These are phyloP conservation scores for Mortierella sp. DNA, from an alignment of 371 early-diverging fungal species.

Conservation along the genomic window DNA sequence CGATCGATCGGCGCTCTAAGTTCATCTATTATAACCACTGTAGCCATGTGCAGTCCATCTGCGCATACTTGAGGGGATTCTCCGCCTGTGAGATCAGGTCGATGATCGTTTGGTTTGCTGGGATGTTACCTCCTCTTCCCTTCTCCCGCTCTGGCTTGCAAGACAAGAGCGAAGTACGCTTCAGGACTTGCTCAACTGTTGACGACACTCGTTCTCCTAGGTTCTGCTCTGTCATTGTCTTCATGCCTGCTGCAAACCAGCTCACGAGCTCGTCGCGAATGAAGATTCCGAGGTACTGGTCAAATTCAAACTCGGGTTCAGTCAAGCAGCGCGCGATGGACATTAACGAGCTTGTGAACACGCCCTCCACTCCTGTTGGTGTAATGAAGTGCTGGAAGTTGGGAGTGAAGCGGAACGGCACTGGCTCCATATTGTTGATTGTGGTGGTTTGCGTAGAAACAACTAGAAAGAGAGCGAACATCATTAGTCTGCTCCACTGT, in stretches of 20 bases:
- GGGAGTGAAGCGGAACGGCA: slow-evolving; percentile 98
- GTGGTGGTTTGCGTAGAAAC: slow-evolving; percentile 49
- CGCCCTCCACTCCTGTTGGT: slow-evolving; percentile 92
- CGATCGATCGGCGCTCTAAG: no score
- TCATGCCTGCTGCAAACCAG: slow-evolving; percentile 74
- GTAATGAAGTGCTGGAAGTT: slow-evolving; percentile 95
- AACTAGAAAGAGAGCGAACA: slow-evolving; percentile 16
- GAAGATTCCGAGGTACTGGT: slow-evolving; percentile 86
- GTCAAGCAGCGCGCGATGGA: slow-evolving; percentile 82
- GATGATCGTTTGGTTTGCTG: slow-evolving; percentile 82
- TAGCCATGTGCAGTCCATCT: slow-evolving; percentile 91
- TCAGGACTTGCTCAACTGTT: slow-evolving; percentile 77
- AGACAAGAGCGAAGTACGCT: slow-evolving; percentile 77
- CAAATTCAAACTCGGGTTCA: slow-evolving; percentile 83
- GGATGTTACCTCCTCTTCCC: slow-evolving; percentile 60
- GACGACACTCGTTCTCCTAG: slow-evolving; percentile 71
- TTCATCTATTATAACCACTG: slow-evolving; percentile 85
- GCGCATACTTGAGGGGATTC: slow-evolving; percentile 91
- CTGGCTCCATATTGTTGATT: slow-evolving; percentile 76
- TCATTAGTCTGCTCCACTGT: no score
- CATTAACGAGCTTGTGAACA: slow-evolving; percentile 84
- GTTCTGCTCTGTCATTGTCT: slow-evolving; percentile 68
- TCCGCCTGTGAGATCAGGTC: slow-evolving; percentile 91
- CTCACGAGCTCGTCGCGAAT: slow-evolving; percentile 91
- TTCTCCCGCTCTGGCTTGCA: slow-evolving; percentile 83